phyloP scores from a whole-genome alignment of 2,329 filamentous ascomycete genomes.

The Mycosphaerella sp. region DNA sequence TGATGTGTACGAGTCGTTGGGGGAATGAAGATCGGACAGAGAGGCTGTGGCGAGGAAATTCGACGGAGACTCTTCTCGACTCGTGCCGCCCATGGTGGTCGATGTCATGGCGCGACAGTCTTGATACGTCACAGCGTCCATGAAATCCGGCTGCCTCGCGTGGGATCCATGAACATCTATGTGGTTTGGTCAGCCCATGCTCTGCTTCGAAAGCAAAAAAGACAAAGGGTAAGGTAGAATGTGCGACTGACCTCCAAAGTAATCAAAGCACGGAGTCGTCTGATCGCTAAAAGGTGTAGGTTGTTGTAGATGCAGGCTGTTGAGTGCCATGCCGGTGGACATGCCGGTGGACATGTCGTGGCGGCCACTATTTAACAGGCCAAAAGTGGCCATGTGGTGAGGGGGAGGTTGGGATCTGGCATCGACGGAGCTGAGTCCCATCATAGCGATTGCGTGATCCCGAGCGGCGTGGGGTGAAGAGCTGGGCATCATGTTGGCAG shows the following conservation, averaged over 20 bases:
- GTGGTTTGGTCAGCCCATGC: not conserved
- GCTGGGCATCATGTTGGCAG: not conserved
- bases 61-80: not conserved
- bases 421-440: not conserved
- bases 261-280: not conserved
- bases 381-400: not conserved
- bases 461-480: not conserved
- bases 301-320: not conserved
- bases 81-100: conserved; percentile 1
- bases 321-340: not conserved
- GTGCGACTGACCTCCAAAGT: not conserved
- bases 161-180: not conserved
- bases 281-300: not conserved
- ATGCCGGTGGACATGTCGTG: not conserved
- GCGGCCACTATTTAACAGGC: not conserved
- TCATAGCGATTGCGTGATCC: not conserved
- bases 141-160: not conserved
- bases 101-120: conserved; percentile 1
- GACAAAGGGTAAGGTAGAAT: not conserved
- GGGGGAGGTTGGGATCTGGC: not conserved
- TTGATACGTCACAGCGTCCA: not conserved
- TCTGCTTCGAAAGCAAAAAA: no score
- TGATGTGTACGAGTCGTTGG: conserved; percentile 1
- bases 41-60: not conserved
- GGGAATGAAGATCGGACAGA: not conserved